A percentile compares a stretch with the other conserved stretches of the same genome.
phyloP scores from a whole-genome alignment of 805 yeast species.

The Ogataea salicorniae region DNA sequence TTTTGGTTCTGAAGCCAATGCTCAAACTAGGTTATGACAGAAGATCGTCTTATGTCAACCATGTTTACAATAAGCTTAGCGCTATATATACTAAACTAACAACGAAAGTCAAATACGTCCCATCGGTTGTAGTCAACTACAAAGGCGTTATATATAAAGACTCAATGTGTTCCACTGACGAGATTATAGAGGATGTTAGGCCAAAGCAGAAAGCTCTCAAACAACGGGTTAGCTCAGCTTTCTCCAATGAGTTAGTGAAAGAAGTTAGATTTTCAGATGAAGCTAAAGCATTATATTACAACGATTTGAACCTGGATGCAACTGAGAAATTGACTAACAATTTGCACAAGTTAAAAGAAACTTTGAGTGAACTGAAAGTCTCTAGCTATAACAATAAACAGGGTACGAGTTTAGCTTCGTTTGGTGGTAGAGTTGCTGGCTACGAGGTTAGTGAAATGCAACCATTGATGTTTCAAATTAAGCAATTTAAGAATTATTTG shows the following conservation, averaged over 20 bases:
- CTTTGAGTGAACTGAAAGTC: conserved; percentile 23
- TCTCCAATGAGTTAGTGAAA: conserved; percentile 6
- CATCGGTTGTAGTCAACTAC: conserved; percentile 38
- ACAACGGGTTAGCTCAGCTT: background rate
- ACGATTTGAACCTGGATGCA: conserved; percentile 7
- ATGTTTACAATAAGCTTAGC: conserved; percentile 26
- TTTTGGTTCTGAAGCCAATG: conserved; percentile 36
- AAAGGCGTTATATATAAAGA: conserved; percentile 35
- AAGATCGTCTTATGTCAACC: conserved; percentile 30
- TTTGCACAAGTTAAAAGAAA: conserved; percentile 26
- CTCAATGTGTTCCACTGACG: conserved; percentile 27
- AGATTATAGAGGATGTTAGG: conserved; percentile 11
- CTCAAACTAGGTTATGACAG: conserved; percentile 35
- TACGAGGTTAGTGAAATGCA: conserved; percentile 30
- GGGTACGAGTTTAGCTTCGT: conserved; percentile 5
- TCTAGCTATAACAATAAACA: conserved; percentile 19
- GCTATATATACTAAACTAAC: conserved; percentile 25
- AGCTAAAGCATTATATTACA: conserved; percentile 6
- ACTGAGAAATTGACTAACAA: conserved; percentile 19
- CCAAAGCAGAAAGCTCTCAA: background rate
- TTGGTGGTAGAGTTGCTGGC: conserved; percentile 11
- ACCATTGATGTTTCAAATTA: conserved; percentile 30
- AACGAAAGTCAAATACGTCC: conserved; percentile 29
- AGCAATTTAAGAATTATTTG: conserved; percentile 27
- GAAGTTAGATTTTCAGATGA: conserved; percentile 26